These are phyloP conservation scores for Caloboletus inedulis DNA, from an alignment of 1,284 basidiomycete genomes.

Conservation along the genomic window DNA sequence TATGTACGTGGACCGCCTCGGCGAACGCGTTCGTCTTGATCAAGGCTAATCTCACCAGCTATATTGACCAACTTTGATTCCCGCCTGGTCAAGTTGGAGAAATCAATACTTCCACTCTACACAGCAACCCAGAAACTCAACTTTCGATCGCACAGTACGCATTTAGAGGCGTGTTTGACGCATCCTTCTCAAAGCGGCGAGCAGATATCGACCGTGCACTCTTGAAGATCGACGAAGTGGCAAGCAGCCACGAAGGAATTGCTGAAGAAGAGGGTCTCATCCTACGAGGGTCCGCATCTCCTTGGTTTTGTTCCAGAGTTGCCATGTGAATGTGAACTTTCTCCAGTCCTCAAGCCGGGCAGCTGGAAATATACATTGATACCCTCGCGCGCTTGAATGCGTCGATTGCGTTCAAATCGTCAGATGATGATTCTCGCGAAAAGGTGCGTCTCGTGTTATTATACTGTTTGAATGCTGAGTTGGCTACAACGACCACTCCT, in stretches of 20 bases:
- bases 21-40: not conserved
- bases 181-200: conserved; percentile 4
- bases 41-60: conserved; percentile 43
- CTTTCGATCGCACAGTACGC: conserved; percentile 62
- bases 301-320: not conserved
- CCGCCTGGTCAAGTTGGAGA: conserved; percentile 73
- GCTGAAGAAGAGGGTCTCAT: conserved; percentile 75
- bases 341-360: conserved; percentile 62
- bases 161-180: not conserved
- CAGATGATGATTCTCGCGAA: conserved; percentile 55
- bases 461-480: not conserved
- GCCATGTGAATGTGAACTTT: not conserved
- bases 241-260: conserved; percentile 71
- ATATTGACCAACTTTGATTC: conserved; percentile 77
- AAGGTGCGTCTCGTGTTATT: conserved; percentile 40
- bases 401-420: conserved; percentile 70
- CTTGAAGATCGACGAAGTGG: conserved; percentile 72
- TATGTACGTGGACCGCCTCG: conserved; percentile 47
- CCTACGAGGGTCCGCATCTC: conserved; percentile 57
- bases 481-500: no score
- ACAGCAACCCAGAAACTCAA: conserved; percentile 72
- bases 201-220: conserved; percentile 76
- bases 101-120: conserved; percentile 75
- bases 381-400: conserved; percentile 73
- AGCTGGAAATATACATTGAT: conserved; percentile 63